Conservation (phyloP, 2,329 filamentous ascomycete species). For the Pseudogymnoascus sp. region DNA sequence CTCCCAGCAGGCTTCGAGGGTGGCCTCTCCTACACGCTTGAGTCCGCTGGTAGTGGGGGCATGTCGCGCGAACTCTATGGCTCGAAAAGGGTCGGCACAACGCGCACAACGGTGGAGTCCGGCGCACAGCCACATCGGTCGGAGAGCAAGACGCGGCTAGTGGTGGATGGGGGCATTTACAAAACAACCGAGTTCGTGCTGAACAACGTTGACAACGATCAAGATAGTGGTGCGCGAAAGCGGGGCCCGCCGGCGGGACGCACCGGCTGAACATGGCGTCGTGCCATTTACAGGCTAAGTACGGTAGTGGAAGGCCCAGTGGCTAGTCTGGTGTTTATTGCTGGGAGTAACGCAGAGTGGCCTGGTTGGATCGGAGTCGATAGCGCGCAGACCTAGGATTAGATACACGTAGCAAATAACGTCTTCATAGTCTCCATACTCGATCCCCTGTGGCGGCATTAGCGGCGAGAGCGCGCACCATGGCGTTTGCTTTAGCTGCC, state of each 20-base stretch:
- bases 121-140: neutral
- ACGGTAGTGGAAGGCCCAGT: neutral
- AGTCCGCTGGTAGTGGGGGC: neutral
- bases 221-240: neutral
- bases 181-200: neutral
- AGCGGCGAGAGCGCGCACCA: neutral
- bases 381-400: neutral
- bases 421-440: neutral
- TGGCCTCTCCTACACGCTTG: neutral
- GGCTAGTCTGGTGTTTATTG: neutral
- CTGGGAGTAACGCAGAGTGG: neutral
- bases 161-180: neutral
- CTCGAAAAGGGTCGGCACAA: neutral
- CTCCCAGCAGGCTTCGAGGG: conserved; percentile 7
- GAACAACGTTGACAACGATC: neutral
- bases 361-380: neutral
- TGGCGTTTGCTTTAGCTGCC: neutral
- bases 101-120: neutral
- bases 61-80: neutral
- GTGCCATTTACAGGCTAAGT: neutral
- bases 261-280: neutral
- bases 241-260: neutral
- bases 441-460: neutral
- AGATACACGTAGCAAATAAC: neutral
- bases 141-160: neutral